Evolutionary conservation across 2,329 filamentous ascomycete species (phyloP).

Genomic region (Alternaria sp.): DNA sequence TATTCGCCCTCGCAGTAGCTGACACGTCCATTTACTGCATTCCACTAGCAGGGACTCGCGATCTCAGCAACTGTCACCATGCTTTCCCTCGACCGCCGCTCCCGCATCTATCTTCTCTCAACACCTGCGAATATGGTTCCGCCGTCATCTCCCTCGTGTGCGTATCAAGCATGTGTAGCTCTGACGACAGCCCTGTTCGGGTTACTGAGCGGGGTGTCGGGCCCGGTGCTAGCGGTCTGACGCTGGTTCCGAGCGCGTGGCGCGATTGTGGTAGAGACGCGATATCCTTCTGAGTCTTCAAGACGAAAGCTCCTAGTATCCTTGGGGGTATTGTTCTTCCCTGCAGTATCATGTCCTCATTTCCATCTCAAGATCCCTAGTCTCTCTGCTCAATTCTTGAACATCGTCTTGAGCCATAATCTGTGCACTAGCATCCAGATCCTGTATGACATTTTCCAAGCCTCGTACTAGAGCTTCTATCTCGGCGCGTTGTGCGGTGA

Average conservation of each 20-base stretch:
- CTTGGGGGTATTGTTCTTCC: background rate
- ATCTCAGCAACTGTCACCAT: background rate
- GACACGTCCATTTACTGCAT: slow-evolving; percentile 26
- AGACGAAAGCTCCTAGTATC: background rate
- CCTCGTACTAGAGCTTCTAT: slow-evolving; percentile 62
- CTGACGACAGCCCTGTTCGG: background rate
- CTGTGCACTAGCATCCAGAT: slow-evolving; percentile 60
- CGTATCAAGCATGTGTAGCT: background rate
- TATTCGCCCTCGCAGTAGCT: background rate
- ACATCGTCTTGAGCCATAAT: slow-evolving; percentile 50
- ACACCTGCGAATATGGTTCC: background rate
- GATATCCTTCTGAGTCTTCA: background rate
- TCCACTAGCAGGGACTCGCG: slow-evolving; percentile 16
- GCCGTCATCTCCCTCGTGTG: background rate
- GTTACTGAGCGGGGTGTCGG: background rate
- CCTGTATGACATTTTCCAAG: slow-evolving; percentile 63
- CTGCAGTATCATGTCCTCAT: slow-evolving; percentile 39
- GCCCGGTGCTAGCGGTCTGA: background rate
- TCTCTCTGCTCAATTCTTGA: slow-evolving; percentile 44
- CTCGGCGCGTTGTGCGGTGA: slow-evolving; percentile 62
- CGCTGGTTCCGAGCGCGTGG: background rate
- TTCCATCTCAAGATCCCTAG: slow-evolving; percentile 43
- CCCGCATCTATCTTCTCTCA: background rate
- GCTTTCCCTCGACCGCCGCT: background rate
- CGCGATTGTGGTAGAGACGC: background rate